Conservation (phyloP, 257 asterid genomes). For the Ocimum tenuiflorum region DNA sequence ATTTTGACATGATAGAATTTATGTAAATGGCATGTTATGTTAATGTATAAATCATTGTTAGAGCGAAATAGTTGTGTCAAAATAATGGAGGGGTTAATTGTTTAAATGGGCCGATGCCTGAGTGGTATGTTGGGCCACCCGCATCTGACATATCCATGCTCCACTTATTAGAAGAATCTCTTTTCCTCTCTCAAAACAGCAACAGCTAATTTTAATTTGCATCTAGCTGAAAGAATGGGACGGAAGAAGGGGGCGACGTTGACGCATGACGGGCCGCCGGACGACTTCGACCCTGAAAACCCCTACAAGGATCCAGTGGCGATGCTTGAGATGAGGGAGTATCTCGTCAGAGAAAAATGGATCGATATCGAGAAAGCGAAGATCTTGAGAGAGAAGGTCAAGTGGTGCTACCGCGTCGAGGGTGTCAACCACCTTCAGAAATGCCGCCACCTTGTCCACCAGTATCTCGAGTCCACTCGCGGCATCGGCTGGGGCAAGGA, state of each 20-base stretch:
- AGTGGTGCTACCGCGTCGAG: constrained; percentile 89
- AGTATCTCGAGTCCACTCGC: constrained; percentile 89
- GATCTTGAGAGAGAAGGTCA: constrained; percentile 77
- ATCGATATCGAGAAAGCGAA: constrained; percentile 95
- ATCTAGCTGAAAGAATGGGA: constrained; percentile 48
- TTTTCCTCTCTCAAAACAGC: not conserved
- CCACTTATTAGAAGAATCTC: too few relatives aligned
- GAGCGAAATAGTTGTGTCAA: too few relatives aligned
- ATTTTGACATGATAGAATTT: too few relatives aligned
- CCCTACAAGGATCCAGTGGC: constrained; percentile 96
- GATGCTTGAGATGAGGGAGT: constrained; percentile 87
- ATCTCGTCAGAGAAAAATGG: constrained; percentile 87
- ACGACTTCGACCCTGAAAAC: constrained; percentile 72
- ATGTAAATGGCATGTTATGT: too few relatives aligned
- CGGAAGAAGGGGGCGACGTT: constrained; percentile 68
- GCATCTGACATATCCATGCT: too few relatives aligned
- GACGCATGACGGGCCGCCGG: constrained; percentile 78
- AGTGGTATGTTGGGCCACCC: too few relatives aligned
- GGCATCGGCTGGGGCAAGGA: constrained; percentile 98
- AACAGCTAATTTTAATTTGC: not conserved
- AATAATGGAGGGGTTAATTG: too few relatives aligned
- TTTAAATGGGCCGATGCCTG: too few relatives aligned
- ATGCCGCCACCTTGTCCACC: constrained; percentile 86
- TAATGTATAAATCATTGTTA: too few relatives aligned
- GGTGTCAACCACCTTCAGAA: constrained; percentile 90